Conservation (phyloP, 2,329 filamentous ascomycete genomes). For the Colletotrichum horii region DNA sequence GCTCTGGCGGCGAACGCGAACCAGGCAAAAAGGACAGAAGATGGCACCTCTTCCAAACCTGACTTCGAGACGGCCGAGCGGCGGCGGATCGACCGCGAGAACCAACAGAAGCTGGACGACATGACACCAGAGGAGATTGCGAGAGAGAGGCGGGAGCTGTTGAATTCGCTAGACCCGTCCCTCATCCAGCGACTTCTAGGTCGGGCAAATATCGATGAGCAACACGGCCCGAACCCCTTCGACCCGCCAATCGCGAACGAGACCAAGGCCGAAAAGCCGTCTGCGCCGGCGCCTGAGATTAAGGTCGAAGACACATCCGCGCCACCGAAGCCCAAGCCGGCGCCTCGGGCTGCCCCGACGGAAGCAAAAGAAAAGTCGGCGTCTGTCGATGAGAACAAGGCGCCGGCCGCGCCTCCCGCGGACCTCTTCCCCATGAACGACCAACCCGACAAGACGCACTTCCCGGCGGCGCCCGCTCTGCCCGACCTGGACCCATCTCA, state of each 20-base stretch:
- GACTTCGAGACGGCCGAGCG: conserved; percentile 63
- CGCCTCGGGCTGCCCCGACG: neutral
- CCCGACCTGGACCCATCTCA: conserved; percentile 85
- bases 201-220: conserved; percentile 76
- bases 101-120: conserved; percentile 70
- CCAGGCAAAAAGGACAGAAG: conserved; percentile 17
- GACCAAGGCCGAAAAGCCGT: neutral
- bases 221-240: conserved; percentile 47
- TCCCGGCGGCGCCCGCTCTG: conserved; percentile 57
- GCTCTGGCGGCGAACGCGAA: neutral
- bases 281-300: conserved; percentile 33
- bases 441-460: conserved; percentile 57
- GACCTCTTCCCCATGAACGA: conserved; percentile 49
- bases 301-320: conserved; percentile 36
- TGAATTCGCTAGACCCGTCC: conserved; percentile 75
- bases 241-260: conserved; percentile 31
- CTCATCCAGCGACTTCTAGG: conserved; percentile 79
- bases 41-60: conserved; percentile 20
- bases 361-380: conserved; percentile 11
- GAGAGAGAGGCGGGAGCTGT: conserved; percentile 79
- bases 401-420: conserved; percentile 43
- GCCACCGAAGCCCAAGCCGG: conserved; percentile 23
- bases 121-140: conserved; percentile 88
- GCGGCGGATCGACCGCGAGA: conserved; percentile 81
- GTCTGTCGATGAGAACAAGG: conserved; percentile 44